These are phyloP conservation scores for Neonectria hederae DNA, from an alignment of 2,329 filamentous ascomycete species.

Conservation along the genomic window DNA sequence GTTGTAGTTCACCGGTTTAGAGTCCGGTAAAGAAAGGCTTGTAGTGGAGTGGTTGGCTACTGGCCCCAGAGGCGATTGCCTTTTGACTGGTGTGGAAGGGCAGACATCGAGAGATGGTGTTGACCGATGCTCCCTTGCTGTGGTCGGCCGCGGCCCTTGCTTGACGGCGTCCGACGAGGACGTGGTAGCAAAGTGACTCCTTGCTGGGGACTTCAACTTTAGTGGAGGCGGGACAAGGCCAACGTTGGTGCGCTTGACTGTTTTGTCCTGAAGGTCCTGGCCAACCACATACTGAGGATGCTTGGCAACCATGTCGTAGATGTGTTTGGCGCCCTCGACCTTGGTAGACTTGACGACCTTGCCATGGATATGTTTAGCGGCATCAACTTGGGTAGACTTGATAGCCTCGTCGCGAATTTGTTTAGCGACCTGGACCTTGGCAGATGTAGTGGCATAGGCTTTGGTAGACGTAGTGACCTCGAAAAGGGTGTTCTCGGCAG, in stretches of 20 bases:
- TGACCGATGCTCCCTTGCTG: conserved; percentile 28
- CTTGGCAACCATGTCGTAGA: not conserved
- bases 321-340: not conserved
- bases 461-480: not conserved
- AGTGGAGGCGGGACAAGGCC: conserved; percentile 15
- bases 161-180: conserved; percentile 27
- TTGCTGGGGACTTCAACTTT: conserved; percentile 25
- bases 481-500: not conserved
- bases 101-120: conserved; percentile 29
- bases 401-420: not conserved
- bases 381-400: not conserved
- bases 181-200: conserved; percentile 22
- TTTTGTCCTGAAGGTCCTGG: not conserved
- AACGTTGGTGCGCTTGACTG: not conserved
- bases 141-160: conserved; percentile 25
- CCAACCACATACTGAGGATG: conserved; percentile 23
- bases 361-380: too few species aligned
- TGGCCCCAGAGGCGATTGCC: conserved; percentile 31
- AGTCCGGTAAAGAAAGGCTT: conserved; percentile 30
- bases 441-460: not conserved
- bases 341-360: not conserved
- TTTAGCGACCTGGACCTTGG: not conserved
- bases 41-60: conserved; percentile 38
- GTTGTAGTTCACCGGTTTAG: conserved; percentile 28
- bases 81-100: conserved; percentile 20